These are phyloP conservation scores for Colletotrichum kahawae DNA, from an alignment of 2,329 filamentous ascomycete species.

Conservation along the genomic window DNA sequence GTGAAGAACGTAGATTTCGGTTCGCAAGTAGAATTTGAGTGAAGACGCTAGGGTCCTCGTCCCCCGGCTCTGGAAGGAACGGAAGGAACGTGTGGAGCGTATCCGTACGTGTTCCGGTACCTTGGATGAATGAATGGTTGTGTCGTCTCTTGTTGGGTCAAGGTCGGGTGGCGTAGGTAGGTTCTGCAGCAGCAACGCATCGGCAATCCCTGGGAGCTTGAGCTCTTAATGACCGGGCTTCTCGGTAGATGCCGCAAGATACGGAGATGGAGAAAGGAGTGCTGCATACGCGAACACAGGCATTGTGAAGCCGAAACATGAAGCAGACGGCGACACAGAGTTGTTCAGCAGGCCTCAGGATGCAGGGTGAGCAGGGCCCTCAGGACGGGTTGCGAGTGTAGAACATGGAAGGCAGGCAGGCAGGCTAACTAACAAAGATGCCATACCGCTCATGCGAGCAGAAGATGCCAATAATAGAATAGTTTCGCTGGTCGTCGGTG, in stretches of 20 bases:
- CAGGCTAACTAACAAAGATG: neutral
- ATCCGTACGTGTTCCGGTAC: neutral
- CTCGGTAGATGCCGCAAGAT: slow-evolving; percentile 6
- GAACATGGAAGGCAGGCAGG: neutral
- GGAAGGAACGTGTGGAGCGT: neutral
- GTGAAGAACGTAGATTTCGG: neutral
- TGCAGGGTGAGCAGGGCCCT: neutral
- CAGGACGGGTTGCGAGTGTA: neutral
- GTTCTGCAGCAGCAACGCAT: neutral
- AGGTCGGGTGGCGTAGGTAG: neutral
- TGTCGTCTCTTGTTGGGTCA: neutral
- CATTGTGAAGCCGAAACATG: slow-evolving; percentile 12
- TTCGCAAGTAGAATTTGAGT: neutral
- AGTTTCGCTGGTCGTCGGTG: neutral
- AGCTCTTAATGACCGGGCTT: neutral
- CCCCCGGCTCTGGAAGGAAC: neutral
- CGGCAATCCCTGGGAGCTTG: neutral
- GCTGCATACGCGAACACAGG: neutral
- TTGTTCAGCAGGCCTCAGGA: neutral
- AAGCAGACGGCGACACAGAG: neutral
- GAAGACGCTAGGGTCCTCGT: neutral
- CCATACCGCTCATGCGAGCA: neutral
- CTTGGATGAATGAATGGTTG: neutral
- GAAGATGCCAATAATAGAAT: neutral
- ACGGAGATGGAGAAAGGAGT: neutral